Base-by-base conservation (phyloP, 2,329 filamentous ascomycete species). In the Aspergillus vadensis region DNA sequence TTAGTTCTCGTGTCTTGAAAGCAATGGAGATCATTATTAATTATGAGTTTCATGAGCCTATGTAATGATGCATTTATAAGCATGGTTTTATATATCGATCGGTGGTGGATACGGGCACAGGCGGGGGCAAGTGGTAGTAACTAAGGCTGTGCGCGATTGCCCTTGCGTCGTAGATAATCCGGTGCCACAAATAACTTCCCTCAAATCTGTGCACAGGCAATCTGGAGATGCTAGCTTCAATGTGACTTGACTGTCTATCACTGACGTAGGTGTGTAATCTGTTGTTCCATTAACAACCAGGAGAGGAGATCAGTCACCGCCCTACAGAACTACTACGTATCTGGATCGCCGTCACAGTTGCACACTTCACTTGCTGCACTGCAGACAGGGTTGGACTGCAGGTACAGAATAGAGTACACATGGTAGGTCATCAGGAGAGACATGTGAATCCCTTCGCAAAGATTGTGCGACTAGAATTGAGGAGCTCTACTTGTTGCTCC, bases 161-260 rank as follows among this genome's bases (percentile, higher is more conserved):
- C 53, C 53, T 55, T 55, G 53, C 53, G 30, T 55, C 27, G 53
- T 25, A 27, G 53, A 47, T 55, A 44, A 47, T 44, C 53, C 39
- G 44, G 32, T 43, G 53, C 10, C 25, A 25, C 27, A 27, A 12
- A 55, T 30, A 39, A 36, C 32, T 36, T 36, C n/a, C 30, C 39
- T 21, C 19, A 19, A 44, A 10, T 19, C 38, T n/a, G 39, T 19
- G 52, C 25, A 49, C 44, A n/a, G 15, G 21, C 21, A 44, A 44
- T 44, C 21, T 21, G 41, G 17, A 44, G 17, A 21, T 44, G 41
- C 12, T 36, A 15, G 32, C 32, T 27, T 27, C 25, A 27, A 2
- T 5, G 32, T 36, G 32, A 36, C 44, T 48, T 48, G n/a, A 14
- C 1, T 27, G 14, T 49, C 47, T 5, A 32, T 9, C 47, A 50